These are phyloP conservation scores for Quercus rubra DNA, from an alignment of 306 rosid species.

Conservation along the genomic window DNA sequence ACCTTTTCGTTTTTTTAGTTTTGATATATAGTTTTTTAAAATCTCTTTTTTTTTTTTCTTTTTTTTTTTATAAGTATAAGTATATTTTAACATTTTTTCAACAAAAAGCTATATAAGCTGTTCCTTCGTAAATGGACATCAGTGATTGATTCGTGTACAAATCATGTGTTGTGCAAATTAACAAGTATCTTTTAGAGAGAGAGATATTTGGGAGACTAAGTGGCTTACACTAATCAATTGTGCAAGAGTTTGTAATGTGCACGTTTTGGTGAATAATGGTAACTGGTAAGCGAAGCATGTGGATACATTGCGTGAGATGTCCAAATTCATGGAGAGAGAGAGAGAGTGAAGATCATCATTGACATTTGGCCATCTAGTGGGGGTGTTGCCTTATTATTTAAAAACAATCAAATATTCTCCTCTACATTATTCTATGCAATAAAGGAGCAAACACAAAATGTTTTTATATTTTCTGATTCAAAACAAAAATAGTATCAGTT, in stretches of 20 bases:
- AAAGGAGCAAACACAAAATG: neutral
- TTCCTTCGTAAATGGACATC: too few species aligned
- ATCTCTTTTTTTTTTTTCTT: fast-evolving
- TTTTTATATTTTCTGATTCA: neutral
- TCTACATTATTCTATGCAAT: neutral
- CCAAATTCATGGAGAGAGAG: conserved; percentile 25
- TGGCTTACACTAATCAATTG: conserved; percentile 26
- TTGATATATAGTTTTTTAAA: too few species aligned
- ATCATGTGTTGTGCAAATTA: too few species aligned
- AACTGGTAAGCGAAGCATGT: conserved; percentile 46
- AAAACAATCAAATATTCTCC: conserved; percentile 23
- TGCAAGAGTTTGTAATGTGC: conserved; percentile 59
- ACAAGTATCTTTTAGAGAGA: neutral
- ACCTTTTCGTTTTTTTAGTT: too few species aligned
- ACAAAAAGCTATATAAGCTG: too few species aligned
- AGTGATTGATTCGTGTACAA: too few species aligned
- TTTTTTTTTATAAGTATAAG: too few species aligned
- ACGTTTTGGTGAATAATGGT: conserved; percentile 56
- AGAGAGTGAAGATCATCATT: conserved; percentile 20
- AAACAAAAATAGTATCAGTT: neutral
- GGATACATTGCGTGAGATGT: conserved; percentile 55
- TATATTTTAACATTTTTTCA: too few species aligned
- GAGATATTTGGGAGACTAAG: conserved; percentile 27
- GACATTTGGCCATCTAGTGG: conserved; percentile 45
- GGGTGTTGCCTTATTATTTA: conserved; percentile 33